Evolutionary conservation across 805 yeast species (phyloP).

Genomic region (Saccharomycopsis malanga): DNA sequence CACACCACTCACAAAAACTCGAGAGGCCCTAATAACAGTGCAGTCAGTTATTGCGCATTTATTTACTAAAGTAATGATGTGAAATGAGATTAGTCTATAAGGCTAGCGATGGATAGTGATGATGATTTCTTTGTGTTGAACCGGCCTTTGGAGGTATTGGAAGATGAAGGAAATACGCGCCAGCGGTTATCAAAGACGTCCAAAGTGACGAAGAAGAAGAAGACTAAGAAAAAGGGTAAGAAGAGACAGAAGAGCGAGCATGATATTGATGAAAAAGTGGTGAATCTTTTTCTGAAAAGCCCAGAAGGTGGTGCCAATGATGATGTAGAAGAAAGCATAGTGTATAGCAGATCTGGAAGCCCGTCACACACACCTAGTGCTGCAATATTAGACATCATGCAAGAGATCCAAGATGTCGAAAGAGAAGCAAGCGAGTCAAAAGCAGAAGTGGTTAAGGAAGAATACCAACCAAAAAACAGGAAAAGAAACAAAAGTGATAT

Average conservation of each 20-base stretch:
- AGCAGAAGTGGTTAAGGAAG: background rate
- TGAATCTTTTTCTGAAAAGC: background rate
- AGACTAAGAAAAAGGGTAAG: slow-evolving; percentile 13
- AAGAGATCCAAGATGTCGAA: slow-evolving; percentile 10
- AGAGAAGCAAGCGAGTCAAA: background rate
- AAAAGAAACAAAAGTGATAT: background rate
- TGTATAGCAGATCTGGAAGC: too few relatives aligned
- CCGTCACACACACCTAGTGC: too few relatives aligned
- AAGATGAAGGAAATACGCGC: slow-evolving; percentile 1
- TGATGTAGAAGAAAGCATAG: too few relatives aligned
- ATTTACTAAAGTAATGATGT: too few relatives aligned
- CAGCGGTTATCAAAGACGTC: too few relatives aligned
- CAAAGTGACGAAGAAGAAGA: slow-evolving; percentile 8
- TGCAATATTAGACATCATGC: slow-evolving; percentile 3
- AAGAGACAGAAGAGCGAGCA: background rate
- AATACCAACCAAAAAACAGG: background rate
- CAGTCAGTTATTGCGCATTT: too few relatives aligned
- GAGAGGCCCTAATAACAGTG: too few relatives aligned
- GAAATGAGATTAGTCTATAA: too few relatives aligned
- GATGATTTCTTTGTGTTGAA: slow-evolving; percentile 18
- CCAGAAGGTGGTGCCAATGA: too few relatives aligned
- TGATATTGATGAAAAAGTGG: background rate
- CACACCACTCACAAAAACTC: too few relatives aligned
- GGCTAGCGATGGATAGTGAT: slow-evolving; percentile 9
- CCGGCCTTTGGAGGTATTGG: background rate